Evolutionary conservation across 352 stramenopile genomes (phyloP).

Genomic region (Phytophthora palmivora): DNA sequence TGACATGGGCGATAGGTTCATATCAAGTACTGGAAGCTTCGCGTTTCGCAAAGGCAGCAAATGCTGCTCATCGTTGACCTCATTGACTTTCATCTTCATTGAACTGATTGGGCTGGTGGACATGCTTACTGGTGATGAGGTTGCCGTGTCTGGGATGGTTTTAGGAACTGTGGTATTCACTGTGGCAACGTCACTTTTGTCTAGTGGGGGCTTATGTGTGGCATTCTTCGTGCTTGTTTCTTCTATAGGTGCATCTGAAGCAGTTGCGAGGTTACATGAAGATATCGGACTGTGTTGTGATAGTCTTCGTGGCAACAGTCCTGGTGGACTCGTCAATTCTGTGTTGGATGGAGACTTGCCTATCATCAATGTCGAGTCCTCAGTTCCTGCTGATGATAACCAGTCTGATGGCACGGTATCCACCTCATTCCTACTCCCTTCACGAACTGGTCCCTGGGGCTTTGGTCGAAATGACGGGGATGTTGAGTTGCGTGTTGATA

Average conservation of each 20-base stretch:
- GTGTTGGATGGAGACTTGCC: too few species aligned
- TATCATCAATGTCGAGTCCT: neutral
- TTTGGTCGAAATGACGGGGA: too few species aligned
- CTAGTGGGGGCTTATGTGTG: neutral
- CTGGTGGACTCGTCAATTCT: neutral
- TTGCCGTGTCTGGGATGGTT: neutral
- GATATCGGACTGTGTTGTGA: constrained; percentile 8
- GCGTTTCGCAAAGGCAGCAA: constrained; percentile 5
- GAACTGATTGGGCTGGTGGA: neutral
- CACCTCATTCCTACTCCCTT: neutral
- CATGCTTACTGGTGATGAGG: neutral
- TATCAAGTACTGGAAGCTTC: constrained; percentile 31
- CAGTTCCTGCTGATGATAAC: neutral
- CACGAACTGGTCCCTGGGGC: too few species aligned
- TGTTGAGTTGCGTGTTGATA: too few species aligned
- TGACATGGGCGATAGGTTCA: constrained; percentile 14
- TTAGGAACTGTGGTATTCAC: too few species aligned
- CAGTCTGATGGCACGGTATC: neutral
- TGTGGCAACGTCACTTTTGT: neutral
- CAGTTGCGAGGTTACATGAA: neutral
- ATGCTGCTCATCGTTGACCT: neutral
- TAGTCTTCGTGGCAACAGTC: constrained; percentile 3
- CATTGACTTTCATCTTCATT: constrained; percentile 7
- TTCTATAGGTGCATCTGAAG: neutral
- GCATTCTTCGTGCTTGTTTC: neutral